Conservation (phyloP, 148 eudicot species). For the Camellia japonica region DNA sequence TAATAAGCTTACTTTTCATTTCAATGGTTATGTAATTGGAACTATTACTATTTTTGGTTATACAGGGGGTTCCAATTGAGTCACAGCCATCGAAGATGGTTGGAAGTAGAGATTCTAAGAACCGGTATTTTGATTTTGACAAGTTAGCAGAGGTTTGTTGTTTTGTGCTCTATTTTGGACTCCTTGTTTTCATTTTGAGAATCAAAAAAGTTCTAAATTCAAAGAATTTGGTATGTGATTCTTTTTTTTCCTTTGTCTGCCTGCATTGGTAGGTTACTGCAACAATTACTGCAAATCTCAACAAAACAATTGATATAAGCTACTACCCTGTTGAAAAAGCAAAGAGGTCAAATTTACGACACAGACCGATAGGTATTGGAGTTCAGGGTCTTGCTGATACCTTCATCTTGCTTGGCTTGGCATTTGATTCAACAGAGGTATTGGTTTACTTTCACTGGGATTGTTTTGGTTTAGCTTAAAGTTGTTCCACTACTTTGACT, state of each 20-base stretch:
- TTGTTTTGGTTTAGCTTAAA: background rate
- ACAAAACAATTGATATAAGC: constrained; percentile 82
- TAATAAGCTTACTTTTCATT: background rate
- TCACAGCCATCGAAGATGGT: constrained; percentile 81
- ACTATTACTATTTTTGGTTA: background rate
- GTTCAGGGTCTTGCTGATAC: constrained; percentile 94
- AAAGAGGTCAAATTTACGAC: constrained; percentile 73
- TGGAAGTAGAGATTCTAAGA: constrained; percentile 68
- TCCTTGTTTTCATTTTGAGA: background rate
- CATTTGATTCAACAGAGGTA: constrained; percentile 93
- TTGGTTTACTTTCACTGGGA: background rate
- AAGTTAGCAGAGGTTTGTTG: constrained; percentile 80
- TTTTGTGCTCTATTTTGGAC: background rate
- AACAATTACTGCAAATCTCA: constrained; percentile 65
- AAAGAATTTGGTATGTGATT: background rate
- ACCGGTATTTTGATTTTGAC: constrained; percentile 83
- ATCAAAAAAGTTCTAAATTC: background rate
- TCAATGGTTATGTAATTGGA: background rate
- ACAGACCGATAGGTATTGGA: constrained; percentile 89
- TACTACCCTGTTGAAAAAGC: constrained; percentile 94
- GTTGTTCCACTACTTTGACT: background rate
- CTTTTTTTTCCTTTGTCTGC: background rate
- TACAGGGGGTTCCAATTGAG: constrained; percentile 26
- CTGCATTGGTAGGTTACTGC: constrained; percentile 51
- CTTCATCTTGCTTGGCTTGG: constrained; percentile 88